Evolutionary conservation across 2,329 filamentous ascomycete genomes (phyloP).

Genomic region (Fonsecaea pugnacius): DNA sequence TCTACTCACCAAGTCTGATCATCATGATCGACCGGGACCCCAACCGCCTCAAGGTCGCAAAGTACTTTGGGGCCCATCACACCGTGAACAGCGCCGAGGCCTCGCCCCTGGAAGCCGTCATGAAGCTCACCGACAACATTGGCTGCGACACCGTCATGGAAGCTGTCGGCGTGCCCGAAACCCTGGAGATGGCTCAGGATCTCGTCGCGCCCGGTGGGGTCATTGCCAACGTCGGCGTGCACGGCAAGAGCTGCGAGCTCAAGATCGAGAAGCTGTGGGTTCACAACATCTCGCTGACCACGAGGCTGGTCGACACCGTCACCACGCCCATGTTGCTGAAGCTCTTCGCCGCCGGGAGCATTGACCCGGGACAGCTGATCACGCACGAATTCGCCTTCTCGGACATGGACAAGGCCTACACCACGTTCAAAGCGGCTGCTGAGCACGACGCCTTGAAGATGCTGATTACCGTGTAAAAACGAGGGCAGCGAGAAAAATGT

Average conservation of each 20-base stretch:
- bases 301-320: constrained; percentile 53
- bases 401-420: constrained; percentile 52
- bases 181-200: constrained; percentile 59
- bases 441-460: constrained; percentile 53
- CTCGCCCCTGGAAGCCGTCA: constrained; percentile 47
- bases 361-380: constrained; percentile 51
- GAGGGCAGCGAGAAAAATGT: neutral
- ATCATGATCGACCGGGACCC: constrained; percentile 59
- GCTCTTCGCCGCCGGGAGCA: constrained; percentile 48
- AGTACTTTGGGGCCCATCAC: constrained; percentile 55
- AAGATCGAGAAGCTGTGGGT: constrained; percentile 61
- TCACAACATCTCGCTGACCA: constrained; percentile 59
- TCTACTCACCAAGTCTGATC: constrained; percentile 59
- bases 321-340: constrained; percentile 58
- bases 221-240: constrained; percentile 64
- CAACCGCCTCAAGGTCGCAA: constrained; percentile 54
- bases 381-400: constrained; percentile 53
- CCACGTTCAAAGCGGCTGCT: constrained; percentile 50
- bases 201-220: constrained; percentile 59
- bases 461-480: constrained; percentile 40
- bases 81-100: constrained; percentile 48
- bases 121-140: constrained; percentile 53
- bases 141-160: constrained; percentile 64
- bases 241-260: constrained; percentile 58
- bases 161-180: constrained; percentile 60